Base-by-base conservation (phyloP, 1,284 basidiomycete genomes). In the Microbotryum lychnidis-dioicae region DNA sequence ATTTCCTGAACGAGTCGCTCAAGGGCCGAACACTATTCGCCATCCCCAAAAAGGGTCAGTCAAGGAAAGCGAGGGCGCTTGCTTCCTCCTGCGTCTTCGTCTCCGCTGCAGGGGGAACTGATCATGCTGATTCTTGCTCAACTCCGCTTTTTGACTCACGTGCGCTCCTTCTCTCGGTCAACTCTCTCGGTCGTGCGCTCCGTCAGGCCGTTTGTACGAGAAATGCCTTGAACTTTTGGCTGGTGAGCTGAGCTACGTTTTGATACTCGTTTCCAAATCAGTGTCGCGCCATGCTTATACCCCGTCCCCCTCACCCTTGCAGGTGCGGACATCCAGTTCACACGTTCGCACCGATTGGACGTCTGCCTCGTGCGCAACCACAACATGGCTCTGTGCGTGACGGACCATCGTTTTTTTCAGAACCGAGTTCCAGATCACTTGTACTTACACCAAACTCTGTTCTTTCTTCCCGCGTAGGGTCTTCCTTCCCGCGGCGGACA, bases 241-340 rank as follows among this genome's bases (percentile, higher is more conserved):
- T 60, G 91, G 91, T 86, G 31, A 31, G 31, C 31, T 86, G 31
- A 31, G 31, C 31, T 31, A 10, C 31, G 29, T 2, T 31, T 9
- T 31, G 8, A 7, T 31, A 31, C 31, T 31, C 31, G 10, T 8
- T 3, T 3, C 10, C 31, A 7, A 31, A 31, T 31, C 8, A 31
- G 31, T 31, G 31, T 31, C 8, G 10, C 9, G 31, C 8, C 31
- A 10, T 42, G 51, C 51, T 52, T 8, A 47, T 18, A 8, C 21
- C 23, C 23, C 21, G 6, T 46, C 45, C 23, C 31, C 12, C 7
- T 23, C 9, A 1, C 46, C 33, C 9, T 16, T 55, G 10, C 72
- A 91, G 90, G 92, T 61, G 93, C 94, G 63, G 94, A 99, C 75
- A 91, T 99, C 70, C 89, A 97, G 75, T 99, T 96, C 76, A 87